Evolutionary conservation across 2,329 filamentous ascomycete species (phyloP), one percentile per base, ranked within the genome.

Genomic region (Paraconiothyrium brasiliense): DNA sequence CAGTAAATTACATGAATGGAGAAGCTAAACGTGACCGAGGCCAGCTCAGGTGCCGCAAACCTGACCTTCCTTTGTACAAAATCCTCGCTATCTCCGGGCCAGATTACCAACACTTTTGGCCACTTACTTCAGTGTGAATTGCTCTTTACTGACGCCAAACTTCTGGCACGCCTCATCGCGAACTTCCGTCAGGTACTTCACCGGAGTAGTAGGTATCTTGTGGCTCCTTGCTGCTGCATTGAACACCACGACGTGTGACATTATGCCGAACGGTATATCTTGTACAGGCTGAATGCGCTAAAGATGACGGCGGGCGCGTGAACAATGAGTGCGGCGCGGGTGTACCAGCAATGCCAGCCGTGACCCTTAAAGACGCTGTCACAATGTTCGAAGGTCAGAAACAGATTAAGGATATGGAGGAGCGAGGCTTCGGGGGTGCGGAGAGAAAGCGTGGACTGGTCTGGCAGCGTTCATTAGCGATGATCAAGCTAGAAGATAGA

Each of bases 201-300:
- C 86, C 0, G 93, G 93, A 0, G 86, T 90, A 59, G 95, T 94
- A 79, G 97, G 97, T 79, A 99, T 85, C 46, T 87, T 91, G 54
- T 89, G 87, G 71, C 93, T 87, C 68, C 91, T 89, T 69, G 94
- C 86, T 69, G 92, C 89, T 43, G 90, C 88, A 77, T 94, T 90
- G 67, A 97, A 89, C 57, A 98, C 92, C 70, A 94, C 90, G 61
- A 98, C 93, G 77, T 95, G 91, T 57, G 93, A 91, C 67, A 93
- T 88, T 92, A 97, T 97, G 67, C 65, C 82, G 70, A 63, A 60
- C 70, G 66, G 54, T 72, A 67, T 41, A 76, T 54, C 24, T 63
- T 65, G 51, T 71, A 74, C 30, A 76, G 64, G 34, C 67, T 64
- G 66, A 71, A 73, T 32, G 69, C 65, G 56, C 70, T 66, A 48